phyloP scores from a whole-genome alignment of 2,329 filamentous ascomycete species.

The Pseudocercospora macadamiae region DNA sequence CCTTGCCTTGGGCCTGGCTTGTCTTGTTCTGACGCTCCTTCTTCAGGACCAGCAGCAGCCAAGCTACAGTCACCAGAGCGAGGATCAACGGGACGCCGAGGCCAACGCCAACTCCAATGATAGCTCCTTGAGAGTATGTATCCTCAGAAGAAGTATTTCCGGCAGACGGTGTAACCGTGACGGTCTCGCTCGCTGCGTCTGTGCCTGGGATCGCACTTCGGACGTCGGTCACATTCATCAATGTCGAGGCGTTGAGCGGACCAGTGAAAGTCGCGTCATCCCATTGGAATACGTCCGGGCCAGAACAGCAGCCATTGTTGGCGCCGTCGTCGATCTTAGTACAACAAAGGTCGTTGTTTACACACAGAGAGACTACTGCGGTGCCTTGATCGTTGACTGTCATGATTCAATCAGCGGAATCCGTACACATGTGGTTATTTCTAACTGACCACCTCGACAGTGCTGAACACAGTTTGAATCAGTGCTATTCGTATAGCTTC shows the following conservation, averaged over 20 bases:
- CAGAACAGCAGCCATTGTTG: not conserved
- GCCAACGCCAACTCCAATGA: conserved; percentile 5
- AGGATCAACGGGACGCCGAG: conserved; percentile 3
- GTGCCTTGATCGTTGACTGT: not conserved
- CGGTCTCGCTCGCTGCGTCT: not conserved
- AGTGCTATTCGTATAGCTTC: not conserved
- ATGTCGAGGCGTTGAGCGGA: not conserved
- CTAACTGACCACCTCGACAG: not conserved
- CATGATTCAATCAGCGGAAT: not conserved
- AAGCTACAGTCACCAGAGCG: not conserved
- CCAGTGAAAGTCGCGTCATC: not conserved
- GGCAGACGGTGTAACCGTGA: not conserved
- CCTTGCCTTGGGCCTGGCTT: not conserved
- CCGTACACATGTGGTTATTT: not conserved
- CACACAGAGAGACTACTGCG: not conserved
- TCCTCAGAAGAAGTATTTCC: not conserved
- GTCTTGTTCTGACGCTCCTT: not conserved
- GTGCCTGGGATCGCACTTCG: not conserved
- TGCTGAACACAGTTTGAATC: not conserved
- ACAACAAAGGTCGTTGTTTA: not conserved
- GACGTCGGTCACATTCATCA: not conserved
- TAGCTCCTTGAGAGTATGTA: not conserved
- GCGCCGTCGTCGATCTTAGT: not conserved
- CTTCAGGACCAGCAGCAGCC: not conserved
- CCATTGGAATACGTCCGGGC: not conserved